These are phyloP conservation scores for Hypoxylon rickii DNA, from an alignment of 495 filamentous ascomycete genomes.

Conservation along the genomic window DNA sequence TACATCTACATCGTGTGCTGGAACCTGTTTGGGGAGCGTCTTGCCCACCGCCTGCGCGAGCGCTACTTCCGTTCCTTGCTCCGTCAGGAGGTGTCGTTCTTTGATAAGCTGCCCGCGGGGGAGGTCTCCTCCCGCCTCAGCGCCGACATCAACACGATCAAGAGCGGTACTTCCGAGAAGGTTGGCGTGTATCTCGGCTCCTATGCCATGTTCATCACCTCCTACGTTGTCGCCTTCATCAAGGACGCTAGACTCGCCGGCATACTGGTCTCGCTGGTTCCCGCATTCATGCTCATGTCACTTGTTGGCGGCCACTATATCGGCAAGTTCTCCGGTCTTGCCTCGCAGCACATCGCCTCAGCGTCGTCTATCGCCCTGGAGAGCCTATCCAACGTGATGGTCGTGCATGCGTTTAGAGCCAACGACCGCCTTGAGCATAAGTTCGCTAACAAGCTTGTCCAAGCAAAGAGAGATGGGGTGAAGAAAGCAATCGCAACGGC, in stretches of 20 bases:
- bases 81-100: conserved; percentile 64
- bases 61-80: conserved; percentile 61
- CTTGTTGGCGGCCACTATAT: conserved; percentile 64
- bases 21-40: conserved; percentile 63
- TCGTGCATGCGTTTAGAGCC: conserved; percentile 57
- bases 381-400: conserved; percentile 49
- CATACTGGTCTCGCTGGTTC: conserved; percentile 63
- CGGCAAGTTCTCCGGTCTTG: conserved; percentile 59
- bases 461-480: conserved; percentile 54
- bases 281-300: conserved; percentile 68
- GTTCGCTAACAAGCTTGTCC: conserved; percentile 53
- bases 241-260: conserved; percentile 57
- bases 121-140: conserved; percentile 67
- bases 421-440: conserved; percentile 54
- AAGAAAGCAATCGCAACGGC: conserved; percentile 65
- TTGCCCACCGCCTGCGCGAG: conserved; percentile 65
- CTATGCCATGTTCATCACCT: conserved; percentile 64
- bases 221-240: conserved; percentile 68
- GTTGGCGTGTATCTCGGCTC: conserved; percentile 64
- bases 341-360: conserved; percentile 48
- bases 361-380: conserved; percentile 52
- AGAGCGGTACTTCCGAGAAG: conserved; percentile 68
- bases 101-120: conserved; percentile 59
- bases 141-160: conserved; percentile 64
- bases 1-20: conserved; percentile 62